Evolutionary conservation across 2,329 filamentous ascomycete genomes (phyloP), one percentile per base, ranked within the genome.

Genomic region (Byssoonygena ceratinophila): DNA sequence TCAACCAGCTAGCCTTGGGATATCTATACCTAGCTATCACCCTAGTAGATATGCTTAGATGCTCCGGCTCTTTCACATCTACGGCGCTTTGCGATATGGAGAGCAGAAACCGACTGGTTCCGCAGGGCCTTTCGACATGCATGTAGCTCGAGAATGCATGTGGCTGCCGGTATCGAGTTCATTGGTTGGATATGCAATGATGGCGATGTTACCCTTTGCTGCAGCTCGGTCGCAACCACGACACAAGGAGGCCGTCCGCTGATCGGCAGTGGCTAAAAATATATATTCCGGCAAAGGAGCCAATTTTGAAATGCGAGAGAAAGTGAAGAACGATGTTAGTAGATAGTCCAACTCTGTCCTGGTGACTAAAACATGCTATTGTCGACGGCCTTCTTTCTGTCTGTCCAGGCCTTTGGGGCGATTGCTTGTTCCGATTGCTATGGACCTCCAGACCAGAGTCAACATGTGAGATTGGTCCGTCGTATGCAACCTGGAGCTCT

Each of bases 401-500:
- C 44, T 9, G 27, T 46, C 23, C 53, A 50, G 1, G 44, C 20
- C 4, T 27, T 44, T 12, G 40, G 39, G 5, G 37, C 47, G 12
- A 36, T 53, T 12, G 59, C 58, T 12, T 60, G 58, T 45, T 56
- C 54, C 11, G 57, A 54, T 5, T 61, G 59, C 55, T 56, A 58
- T 53, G 59, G 58, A 5, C 55, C 55, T 16, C 46, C 56, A 12
- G 53, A 60, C 37, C 46, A n/a, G 7, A 34, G 16, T 12, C 51
- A 55, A 14, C 59, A 61, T 39, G 53, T 54, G 40, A 44, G 59
- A 27, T 52, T 60, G 22, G 55, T 59, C 11, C 59, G 58, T 34
- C 59, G 59, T 20, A 59, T 59, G 55, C 59, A 61, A 40, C 59
- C 59, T 18, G 59, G 55, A 20, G 54, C 59, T 18, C 40, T 56